Base-by-base conservation (phyloP, 768 basidiomycete species). In the Leccinum arenicola region DNA sequence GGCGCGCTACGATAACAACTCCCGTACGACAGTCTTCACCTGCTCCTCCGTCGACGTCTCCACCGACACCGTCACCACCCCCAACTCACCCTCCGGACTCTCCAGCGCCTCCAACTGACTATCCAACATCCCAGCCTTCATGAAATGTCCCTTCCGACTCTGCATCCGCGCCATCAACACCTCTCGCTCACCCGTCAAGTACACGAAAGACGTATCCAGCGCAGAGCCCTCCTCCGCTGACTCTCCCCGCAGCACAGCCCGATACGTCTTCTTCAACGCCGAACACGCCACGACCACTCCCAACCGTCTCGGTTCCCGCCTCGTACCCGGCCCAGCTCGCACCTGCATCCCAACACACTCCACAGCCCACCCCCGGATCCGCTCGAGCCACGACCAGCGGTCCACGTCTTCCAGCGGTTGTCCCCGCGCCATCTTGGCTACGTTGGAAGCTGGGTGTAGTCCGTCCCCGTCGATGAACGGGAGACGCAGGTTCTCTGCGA, bases 391-490 rank as follows among this genome's bases (percentile, higher is more conserved):
- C 1, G 95, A 93, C 63, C 82, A 78, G 19, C 94, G 86, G 70
- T 97, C 95, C 3, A 76, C 81, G 67, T 97, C 95, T 3, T 79
- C 86, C 63, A 98, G 76, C 5, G 94, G 88, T 23, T 77, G 73
- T 0, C 93, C 93, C 1, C 75, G 68, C 5, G 84, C 75, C 95
- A 98, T 97, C 81, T 98, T 98, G 29, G 83, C 86, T 45, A 96
- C 82, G 72, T 96, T 96, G 12, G 82, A 73, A 23, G 77, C 67
- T 0, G 95, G 89, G 69, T 98, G 95, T 29, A 97, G 79, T 61
- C 89, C 86, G 70, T 97, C 95, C 29, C 89, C 95, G 67, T 98
- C 95, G 59, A 93, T 76, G 75, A 90, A 96, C 1, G 93, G 87
- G 60, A 93, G 62, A n/a, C 71, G 73, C 51, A 93, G 78, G 27